Evolutionary conservation across 495 filamentous ascomycete species (phyloP).

Genomic region (Neurospora sp.): DNA sequence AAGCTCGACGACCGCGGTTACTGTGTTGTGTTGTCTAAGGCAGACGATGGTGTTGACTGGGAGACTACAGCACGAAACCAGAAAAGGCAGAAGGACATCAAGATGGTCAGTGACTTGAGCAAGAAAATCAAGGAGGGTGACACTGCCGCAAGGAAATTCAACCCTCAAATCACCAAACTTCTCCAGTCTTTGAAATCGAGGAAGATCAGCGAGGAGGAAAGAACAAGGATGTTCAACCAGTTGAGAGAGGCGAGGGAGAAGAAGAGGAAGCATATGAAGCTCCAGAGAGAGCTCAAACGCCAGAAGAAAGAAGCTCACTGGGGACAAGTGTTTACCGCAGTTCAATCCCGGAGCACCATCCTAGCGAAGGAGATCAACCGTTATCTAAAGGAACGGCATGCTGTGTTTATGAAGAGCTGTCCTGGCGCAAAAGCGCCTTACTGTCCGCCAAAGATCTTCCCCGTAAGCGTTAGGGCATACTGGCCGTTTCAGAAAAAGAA

Average conservation of each 20-base stretch:
- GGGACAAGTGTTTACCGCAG: neutral
- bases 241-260: neutral
- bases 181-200: neutral
- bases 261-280: neutral
- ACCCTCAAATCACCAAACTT: neutral
- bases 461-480: slow-evolving; percentile 11
- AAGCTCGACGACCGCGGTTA: slow-evolving; percentile 12
- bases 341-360: neutral
- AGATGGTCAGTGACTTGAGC: neutral
- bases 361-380: neutral
- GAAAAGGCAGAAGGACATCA: neutral
- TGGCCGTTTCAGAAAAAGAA: slow-evolving; percentile 3
- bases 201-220: neutral
- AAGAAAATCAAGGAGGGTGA: neutral
- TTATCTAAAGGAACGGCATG: neutral
- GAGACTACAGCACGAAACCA: neutral
- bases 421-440: neutral
- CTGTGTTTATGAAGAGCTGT: neutral
- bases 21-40: slow-evolving; percentile 17
- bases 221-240: accelerated
- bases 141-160: neutral
- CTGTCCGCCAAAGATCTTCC: neutral
- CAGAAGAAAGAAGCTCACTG: neutral
- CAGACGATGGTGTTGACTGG: slow-evolving; percentile 12
- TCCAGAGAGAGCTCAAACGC: neutral